Conservation (phyloP, 2,329 filamentous ascomycete species). For the Aspergillus sp. region DNA sequence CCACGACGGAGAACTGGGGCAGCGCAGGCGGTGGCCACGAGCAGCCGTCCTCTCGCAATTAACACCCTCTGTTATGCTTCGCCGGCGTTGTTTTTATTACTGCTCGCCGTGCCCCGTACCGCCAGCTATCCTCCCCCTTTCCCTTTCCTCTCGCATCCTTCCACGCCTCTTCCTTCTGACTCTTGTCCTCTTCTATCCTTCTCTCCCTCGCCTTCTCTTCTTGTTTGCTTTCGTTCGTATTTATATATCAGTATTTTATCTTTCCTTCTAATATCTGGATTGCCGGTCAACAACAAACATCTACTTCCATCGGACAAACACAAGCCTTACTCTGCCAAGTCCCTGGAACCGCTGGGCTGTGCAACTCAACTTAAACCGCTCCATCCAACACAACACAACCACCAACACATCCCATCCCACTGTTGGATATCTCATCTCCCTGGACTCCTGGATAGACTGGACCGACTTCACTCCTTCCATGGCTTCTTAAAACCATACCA, state of each 20-base stretch:
- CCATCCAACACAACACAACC: neutral
- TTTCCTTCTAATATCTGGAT: slow-evolving; percentile 9
- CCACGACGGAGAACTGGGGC: neutral
- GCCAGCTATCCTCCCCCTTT: neutral
- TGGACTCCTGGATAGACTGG: slow-evolving; percentile 17
- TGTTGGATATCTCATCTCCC: neutral
- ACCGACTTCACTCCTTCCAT: slow-evolving; percentile 22
- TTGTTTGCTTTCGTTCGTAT: slow-evolving; percentile 9
- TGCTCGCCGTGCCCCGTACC: neutral
- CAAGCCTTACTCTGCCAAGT: neutral
- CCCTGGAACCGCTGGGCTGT: slow-evolving; percentile 12
- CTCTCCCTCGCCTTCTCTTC: slow-evolving; percentile 45
- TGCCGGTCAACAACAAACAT: slow-evolving; percentile 3
- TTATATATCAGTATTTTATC: slow-evolving; percentile 6
- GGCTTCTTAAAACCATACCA: slow-evolving; percentile 19
- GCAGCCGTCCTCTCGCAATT: neutral
- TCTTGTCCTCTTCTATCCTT: slow-evolving; percentile 3
- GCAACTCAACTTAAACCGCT: slow-evolving; percentile 5
- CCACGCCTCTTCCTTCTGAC: slow-evolving; percentile 7
- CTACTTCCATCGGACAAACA: slow-evolving; percentile 7
- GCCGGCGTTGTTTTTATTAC: neutral
- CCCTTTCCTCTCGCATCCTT: neutral
- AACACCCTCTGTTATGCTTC: neutral
- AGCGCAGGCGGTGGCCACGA: neutral
- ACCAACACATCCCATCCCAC: neutral